These are phyloP conservation scores for Cenococcum geophilum DNA, from an alignment of 495 filamentous ascomycete species.

Conservation along the genomic window DNA sequence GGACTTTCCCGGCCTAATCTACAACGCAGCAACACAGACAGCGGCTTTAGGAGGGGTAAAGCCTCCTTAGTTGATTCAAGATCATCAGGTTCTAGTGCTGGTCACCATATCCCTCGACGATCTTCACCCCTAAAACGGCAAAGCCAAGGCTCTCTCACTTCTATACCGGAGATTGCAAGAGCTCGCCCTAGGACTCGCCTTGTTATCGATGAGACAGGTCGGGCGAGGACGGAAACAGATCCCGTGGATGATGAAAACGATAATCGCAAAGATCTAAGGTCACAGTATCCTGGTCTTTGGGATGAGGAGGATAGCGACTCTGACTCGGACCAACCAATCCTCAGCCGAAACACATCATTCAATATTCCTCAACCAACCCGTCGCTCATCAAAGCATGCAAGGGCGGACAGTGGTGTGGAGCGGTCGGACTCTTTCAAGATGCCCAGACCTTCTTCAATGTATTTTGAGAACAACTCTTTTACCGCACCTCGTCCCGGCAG, in stretches of 20 bases:
- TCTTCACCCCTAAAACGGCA: conserved; percentile 31
- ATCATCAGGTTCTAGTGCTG: conserved; percentile 16
- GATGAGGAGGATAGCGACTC: conserved; percentile 36
- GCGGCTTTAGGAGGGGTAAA: conserved; percentile 27
- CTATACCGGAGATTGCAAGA: conserved; percentile 29
- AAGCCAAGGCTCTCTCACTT: conserved; percentile 29
- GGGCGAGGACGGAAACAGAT: conserved; percentile 38
- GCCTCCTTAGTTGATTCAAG: conserved; percentile 23
- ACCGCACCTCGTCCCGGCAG: conserved; percentile 18
- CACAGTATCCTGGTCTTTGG: conserved; percentile 34
- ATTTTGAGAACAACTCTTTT: conserved; percentile 28
- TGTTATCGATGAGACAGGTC: conserved; percentile 38
- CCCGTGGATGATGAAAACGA: conserved; percentile 29
- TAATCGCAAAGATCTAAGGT: conserved; percentile 24
- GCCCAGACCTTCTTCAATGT: conserved; percentile 29
- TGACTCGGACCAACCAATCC: conserved; percentile 26
- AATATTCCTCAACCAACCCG: conserved; percentile 27
- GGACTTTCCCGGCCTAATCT: conserved; percentile 20
- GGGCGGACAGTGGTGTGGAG: conserved; percentile 27
- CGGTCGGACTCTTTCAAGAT: conserved; percentile 29
- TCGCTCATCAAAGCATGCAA: conserved; percentile 33
- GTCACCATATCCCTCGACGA: conserved; percentile 25
- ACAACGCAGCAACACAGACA: conserved; percentile 38
- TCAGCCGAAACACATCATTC: conserved; percentile 34
- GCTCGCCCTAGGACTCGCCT: conserved; percentile 31